A percentile compares a stretch with the other conserved stretches of the same genome.
Evolutionary conservation across 192 early-diverging fungal species (phyloP).

Genomic region (Geosiphon pyriformis): DNA sequence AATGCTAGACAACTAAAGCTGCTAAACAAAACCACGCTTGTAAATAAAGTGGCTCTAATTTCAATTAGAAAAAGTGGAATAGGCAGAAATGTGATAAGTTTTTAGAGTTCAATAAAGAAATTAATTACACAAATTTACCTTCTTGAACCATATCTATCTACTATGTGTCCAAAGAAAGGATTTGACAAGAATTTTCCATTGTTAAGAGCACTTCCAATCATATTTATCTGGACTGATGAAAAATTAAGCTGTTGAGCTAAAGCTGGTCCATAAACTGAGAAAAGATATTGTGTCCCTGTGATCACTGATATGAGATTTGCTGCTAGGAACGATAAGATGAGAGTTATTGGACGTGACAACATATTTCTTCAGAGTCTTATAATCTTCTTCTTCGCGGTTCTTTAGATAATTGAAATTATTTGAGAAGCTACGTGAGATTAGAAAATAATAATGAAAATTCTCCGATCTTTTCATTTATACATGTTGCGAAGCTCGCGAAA

Average conservation of each 20-base stretch:
- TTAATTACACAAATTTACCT: background rate
- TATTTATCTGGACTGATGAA: conserved; percentile 54
- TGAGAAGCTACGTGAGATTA: too few species aligned
- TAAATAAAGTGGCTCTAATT: background rate
- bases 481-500: too few species aligned
- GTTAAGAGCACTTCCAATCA: conserved; percentile 56
- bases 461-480: too few species aligned
- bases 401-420: too few species aligned
- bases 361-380: too few species aligned
- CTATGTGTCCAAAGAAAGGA: conserved; percentile 51
- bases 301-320: conserved; percentile 43
- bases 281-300: conserved; percentile 66
- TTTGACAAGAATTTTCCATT: conserved; percentile 62
- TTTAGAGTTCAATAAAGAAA: too few species aligned
- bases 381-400: too few species aligned
- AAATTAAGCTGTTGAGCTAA: conserved; percentile 47
- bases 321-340: conserved; percentile 40
- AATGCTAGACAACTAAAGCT: background rate
- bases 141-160: conserved; percentile 39
- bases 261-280: conserved; percentile 53
- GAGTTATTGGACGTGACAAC: conserved; percentile 25
- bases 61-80: too few species aligned
- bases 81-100: too few species aligned
- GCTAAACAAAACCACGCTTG: background rate
- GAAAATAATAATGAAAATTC: too few species aligned